phyloP scores from a whole-genome alignment of 305 asterid genomes.

The Coffea humblotiana region DNA sequence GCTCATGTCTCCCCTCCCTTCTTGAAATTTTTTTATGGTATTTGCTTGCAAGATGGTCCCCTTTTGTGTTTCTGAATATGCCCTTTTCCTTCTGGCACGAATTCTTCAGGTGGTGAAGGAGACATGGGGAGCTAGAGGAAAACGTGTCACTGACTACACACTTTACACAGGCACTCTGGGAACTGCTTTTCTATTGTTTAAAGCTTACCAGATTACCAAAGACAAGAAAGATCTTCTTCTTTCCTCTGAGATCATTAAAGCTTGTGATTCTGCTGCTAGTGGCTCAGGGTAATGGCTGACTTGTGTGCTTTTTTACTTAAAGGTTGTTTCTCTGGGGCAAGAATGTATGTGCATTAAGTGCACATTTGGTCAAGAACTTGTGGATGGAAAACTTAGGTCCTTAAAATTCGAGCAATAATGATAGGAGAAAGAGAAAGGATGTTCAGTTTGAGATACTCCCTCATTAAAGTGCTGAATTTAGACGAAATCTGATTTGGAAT shows the following conservation, averaged over 20 bases:
- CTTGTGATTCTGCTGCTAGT: conserved; percentile 59
- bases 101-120: conserved; percentile 61
- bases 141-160: conserved; percentile 55
- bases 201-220: conserved; percentile 44
- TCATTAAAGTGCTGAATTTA: neutral
- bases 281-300: conserved; percentile 51
- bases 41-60: neutral
- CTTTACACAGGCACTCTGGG: conserved; percentile 80
- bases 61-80: neutral
- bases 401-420: neutral
- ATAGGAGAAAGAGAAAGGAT: neutral
- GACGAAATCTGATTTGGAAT: neutral
- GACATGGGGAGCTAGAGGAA: conserved; percentile 58
- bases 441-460: neutral
- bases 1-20: no score
- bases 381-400: no score
- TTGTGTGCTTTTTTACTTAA: neutral
- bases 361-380: neutral
- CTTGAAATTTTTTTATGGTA: neutral
- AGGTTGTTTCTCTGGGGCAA: neutral
- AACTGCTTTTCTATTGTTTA: conserved; percentile 77
- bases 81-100: neutral
- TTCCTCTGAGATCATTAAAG: conserved; percentile 56
- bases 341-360: neutral
- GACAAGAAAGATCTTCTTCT: conserved; percentile 55